A percentile compares a stretch with the other conserved stretches of the same genome.
phyloP scores from a whole-genome alignment of 2,329 filamentous ascomycete species.

The Alternaria angustiovoidea region DNA sequence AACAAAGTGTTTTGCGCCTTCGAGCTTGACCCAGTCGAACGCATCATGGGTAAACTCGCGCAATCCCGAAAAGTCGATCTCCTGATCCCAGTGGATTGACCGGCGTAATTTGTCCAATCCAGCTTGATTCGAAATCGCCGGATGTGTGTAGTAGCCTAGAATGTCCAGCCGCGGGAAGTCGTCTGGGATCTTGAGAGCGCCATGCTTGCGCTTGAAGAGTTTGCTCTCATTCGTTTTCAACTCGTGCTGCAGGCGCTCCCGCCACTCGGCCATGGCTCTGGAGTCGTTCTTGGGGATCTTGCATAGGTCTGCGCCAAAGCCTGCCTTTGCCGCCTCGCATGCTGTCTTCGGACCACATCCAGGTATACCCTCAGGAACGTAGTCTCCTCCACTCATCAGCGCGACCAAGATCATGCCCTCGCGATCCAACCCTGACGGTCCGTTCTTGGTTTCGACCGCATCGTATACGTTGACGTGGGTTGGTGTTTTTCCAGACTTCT shows the following conservation, averaged over 20 bases:
- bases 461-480: constrained; percentile 90
- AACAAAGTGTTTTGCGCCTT: constrained; percentile 85
- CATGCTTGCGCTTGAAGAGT: constrained; percentile 80
- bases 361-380: constrained; percentile 85
- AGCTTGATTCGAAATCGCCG: constrained; percentile 74
- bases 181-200: constrained; percentile 76
- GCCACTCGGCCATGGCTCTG: constrained; percentile 72
- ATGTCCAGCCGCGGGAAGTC: constrained; percentile 82
- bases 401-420: constrained; percentile 95
- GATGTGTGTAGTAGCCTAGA: constrained; percentile 86
- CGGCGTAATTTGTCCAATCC: constrained; percentile 64
- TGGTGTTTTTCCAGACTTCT: constrained; percentile 72
- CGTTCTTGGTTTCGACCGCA: constrained; percentile 63
- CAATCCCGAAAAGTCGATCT: constrained; percentile 71
- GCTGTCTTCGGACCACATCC: constrained; percentile 89
- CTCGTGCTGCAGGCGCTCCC: constrained; percentile 74
- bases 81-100: constrained; percentile 67
- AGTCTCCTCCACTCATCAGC: constrained; percentile 94
- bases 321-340: constrained; percentile 86
- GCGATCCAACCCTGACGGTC: constrained; percentile 71
- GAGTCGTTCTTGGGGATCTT: constrained; percentile 67
- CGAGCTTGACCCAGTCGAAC: constrained; percentile 84
- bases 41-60: constrained; percentile 78
- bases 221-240: constrained; percentile 83
- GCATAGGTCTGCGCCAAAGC: constrained; percentile 82